A percentile compares a stretch with the other conserved stretches of the same genome.
phyloP scores from a whole-genome alignment of 2,329 filamentous ascomycete species.

The Penicillium sp. region DNA sequence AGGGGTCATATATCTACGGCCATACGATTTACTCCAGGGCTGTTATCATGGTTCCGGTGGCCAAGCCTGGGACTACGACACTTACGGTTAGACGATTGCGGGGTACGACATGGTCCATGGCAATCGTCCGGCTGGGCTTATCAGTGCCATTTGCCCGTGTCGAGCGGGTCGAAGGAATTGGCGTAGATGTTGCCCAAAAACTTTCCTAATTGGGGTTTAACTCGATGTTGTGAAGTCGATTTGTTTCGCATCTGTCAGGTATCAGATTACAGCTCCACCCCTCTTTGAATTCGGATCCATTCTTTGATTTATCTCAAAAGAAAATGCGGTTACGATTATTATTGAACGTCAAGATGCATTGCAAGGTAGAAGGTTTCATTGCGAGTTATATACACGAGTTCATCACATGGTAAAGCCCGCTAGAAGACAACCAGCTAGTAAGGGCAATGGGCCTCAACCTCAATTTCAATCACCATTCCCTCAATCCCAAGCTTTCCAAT shows the following conservation, averaged over 20 bases:
- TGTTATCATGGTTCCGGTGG: neutral
- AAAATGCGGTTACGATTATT: too few relatives aligned
- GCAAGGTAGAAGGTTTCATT: too few relatives aligned
- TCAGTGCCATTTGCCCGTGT: neutral
- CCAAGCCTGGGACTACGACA: neutral
- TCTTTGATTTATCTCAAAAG: too few relatives aligned
- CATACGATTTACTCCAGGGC: neutral
- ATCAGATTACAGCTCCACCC: neutral
- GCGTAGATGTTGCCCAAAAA: neutral
- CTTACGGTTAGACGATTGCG: neutral
- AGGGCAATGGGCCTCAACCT: constrained; percentile 14
- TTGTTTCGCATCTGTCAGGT: neutral
- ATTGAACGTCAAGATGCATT: too few relatives aligned
- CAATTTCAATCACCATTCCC: constrained; percentile 16
- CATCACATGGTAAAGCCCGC: neutral
- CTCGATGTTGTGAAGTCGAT: neutral
- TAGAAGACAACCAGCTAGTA: neutral
- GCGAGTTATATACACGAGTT: neutral
- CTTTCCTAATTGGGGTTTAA: neutral
- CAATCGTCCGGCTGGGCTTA: neutral
- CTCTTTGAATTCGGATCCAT: neutral
- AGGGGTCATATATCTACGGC: neutral
- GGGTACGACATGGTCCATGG: neutral
- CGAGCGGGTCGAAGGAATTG: neutral
- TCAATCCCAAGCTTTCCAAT: constrained; percentile 12